Percentiles rank a stretch among this genome's conserved stretches.
Conservation (phyloP, 352 stramenopile genomes). For the Globisporangium paroecandrum region DNA sequence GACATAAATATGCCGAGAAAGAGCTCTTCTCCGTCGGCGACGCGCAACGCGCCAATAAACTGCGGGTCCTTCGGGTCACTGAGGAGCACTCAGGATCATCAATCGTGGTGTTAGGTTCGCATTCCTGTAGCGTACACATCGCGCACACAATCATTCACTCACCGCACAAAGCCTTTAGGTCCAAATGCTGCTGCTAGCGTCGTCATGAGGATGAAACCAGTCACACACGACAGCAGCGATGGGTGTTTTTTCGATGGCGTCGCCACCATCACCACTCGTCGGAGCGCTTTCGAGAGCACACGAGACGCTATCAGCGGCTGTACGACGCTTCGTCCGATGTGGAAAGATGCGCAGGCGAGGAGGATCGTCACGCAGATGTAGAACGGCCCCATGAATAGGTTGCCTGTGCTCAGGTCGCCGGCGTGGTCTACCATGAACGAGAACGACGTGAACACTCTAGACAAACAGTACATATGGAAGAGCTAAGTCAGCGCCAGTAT, state of each 20-base stretch:
- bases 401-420: constrained; percentile 54
- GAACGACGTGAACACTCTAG: constrained; percentile 84
- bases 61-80: constrained; percentile 82
- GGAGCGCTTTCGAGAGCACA: constrained; percentile 13
- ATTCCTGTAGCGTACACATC: background rate
- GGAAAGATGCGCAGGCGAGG: constrained; percentile 53
- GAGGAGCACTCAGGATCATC: background rate
- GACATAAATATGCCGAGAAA: constrained; percentile 74
- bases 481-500: background rate
- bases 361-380: constrained; percentile 63
- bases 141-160: background rate
- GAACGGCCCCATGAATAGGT: constrained; percentile 36
- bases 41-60: constrained; percentile 53
- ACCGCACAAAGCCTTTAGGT: constrained; percentile 66
- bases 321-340: constrained; percentile 38
- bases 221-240: constrained; percentile 30
- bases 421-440: constrained; percentile 87
- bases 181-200: constrained; percentile 43
- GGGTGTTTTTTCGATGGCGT: constrained; percentile 23
- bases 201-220: constrained; percentile 37
- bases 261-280: constrained; percentile 17
- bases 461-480: background rate
- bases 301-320: constrained; percentile 15
- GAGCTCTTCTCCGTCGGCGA: constrained; percentile 68
- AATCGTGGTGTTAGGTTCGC: background rate